Evolutionary conservation across 495 filamentous ascomycete genomes (phyloP), one percentile per base, ranked within the genome.

Genomic region (Acidiella bohemica): DNA sequence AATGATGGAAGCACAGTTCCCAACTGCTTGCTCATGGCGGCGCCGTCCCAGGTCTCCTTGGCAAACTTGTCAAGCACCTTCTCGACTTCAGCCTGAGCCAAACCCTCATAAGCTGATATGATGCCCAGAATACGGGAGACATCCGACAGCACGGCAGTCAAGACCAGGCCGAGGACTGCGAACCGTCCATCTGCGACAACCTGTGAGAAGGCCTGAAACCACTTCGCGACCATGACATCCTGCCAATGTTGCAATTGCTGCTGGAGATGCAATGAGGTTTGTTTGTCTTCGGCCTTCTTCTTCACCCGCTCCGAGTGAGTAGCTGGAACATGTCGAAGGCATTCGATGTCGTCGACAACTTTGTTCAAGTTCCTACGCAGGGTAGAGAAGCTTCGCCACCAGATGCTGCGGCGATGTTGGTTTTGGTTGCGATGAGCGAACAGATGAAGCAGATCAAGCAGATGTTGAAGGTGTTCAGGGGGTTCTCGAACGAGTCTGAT

Each of bases 381-480:
- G 11, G 16, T 17, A 0, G 33, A 36, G 32, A 56, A 54, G 32
- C 44, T 39, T 17, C 51, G 34, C 47, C 47, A 57, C 54, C 54
- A 57, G 14, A 44, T 30, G 25, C 47, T 44, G 21, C 41, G 47
- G 13, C 54, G 51, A 30, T 57, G 54, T 32, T 57, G 54, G 33
- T 57, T 57, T 16, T 57, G 46, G 36, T 57, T 57, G 28, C 54
- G 41, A 27, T 52, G 51, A 23, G 42, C 20, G 47, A 57, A 48
- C 17, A 49, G 44, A 18, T 54, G 44, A 2, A 57, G 30, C 11
- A 57, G 22, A 32, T 46, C 32, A 11, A 38, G 10, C 11, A 53
- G 31, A 25, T 47, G 47, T 18, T 32, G 31, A 4, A 48, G 24
- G 5, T 13, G 17, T 17, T 4, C 13, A 1, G 22, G 26, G 14